Percentiles rank a stretch among this genome's conserved stretches.
Conservation (phyloP, 2,329 filamentous ascomycete species). For the Endoconidiophora laricicola region DNA sequence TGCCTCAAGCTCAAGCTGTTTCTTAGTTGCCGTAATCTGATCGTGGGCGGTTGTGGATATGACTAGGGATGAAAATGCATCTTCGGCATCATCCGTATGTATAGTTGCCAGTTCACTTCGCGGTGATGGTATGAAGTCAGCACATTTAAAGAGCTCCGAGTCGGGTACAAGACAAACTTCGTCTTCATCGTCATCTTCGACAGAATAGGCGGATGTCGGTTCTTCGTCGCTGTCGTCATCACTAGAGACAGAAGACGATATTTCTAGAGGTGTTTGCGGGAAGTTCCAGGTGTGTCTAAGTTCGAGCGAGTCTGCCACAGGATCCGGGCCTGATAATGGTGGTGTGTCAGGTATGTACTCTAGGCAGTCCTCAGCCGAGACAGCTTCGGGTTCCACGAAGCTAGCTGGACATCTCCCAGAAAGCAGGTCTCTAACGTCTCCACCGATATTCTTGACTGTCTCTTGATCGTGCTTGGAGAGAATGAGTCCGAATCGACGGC, state of each 20-base stretch:
- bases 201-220: neutral
- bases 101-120: neutral
- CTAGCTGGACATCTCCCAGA: constrained; percentile 5
- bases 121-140: neutral
- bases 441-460: constrained; percentile 2
- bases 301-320: constrained; percentile 2
- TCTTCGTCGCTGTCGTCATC: neutral
- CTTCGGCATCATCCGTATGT: neutral
- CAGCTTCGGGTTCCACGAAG: constrained; percentile 4
- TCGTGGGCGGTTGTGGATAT: constrained; percentile 1
- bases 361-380: neutral
- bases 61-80: neutral
- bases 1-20: neutral
- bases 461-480: neutral
- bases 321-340: neutral
- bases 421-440: constrained; percentile 6
- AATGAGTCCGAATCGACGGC: constrained; percentile 4
- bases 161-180: constrained; percentile 3
- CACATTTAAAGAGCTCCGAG: constrained; percentile 1
- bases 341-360: constrained; percentile 8
- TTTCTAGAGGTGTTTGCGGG: neutral
- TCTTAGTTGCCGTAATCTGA: constrained; percentile 1
- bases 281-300: constrained; percentile 8
- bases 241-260: neutral
- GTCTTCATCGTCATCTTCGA: neutral